Base-by-base conservation (phyloP, 2,329 filamentous ascomycete genomes). In the Penicillium rolfsii region DNA sequence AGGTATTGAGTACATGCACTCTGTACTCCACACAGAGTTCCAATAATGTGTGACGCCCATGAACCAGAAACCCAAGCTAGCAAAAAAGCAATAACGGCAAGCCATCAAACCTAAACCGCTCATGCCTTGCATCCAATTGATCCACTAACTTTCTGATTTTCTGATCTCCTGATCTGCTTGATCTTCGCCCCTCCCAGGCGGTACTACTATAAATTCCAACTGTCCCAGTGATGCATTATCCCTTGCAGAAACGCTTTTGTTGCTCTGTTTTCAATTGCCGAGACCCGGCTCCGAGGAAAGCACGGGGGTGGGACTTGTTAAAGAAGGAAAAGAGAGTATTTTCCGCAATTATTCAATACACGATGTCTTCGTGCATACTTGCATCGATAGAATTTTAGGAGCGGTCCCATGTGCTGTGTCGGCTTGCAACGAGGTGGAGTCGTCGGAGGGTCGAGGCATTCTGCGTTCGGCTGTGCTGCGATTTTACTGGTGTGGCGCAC, bases 401-500 rank as follows among this genome's bases (percentile, higher is more conserved):
- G 19, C 19, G 19, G 19, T 24, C 33, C 59, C 59, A 64, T 64
- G 60, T 66, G 60, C 54, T 24, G 50, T 60, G 49, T 61, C 58
- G 58, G 49, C 19, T 55, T 55, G 45, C 55, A 52, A 56, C 30
- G 16, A 43, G 28, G 52, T 50, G 58, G 36, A 33, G 53, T 35
- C 36, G 49, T 49, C 19, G 45, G 50, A 12, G 38, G 43, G 52
- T 52, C 40, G 35, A 55, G 54, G 54, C 53, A 60, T n/a, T 50
- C 16, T 50, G 48, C 30, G 3, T 35, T 64, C 59, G 64, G 59
- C 45, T 66, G 55, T 54, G 28, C 62, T 55, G 57, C 52, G 57
- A 59, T 66, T 43, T 66, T 28, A 66, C 64, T 64, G 62, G 59
- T 59, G 61, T 66, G 64, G 64, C 59, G 52, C 60, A 55, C 57